Evolutionary conservation across 352 stramenopile genomes (phyloP), one percentile per base, ranked within the genome.

Genomic region (Globisporangium camurandrum): DNA sequence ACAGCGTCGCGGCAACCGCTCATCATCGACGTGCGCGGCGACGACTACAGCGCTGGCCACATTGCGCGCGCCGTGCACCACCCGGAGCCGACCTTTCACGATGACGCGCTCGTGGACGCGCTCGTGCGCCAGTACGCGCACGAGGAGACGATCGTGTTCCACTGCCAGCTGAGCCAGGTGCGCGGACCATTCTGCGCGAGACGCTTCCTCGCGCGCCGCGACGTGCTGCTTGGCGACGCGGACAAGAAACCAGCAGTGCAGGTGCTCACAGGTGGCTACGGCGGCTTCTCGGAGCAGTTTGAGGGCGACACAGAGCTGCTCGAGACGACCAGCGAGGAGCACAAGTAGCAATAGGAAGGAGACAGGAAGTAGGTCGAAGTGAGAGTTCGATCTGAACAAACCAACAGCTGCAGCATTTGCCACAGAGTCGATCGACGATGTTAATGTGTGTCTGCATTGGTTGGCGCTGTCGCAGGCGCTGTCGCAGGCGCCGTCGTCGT

Each of bases 101-200:
- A 93, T 52, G 74, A 93, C 58, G 67, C 74, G 37, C 56, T 78
- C 9, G 77, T 93, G 31, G 79, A 93, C 48, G 71, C 69, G 31
- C 61, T 93, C 24, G 74, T 93, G 36, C 40, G 66, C 20, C 68
- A 71, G 33, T 87, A 78, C 61, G 73, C 82, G 51, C 50, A 73
- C 46, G 61, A 79, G 39, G 60, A 77, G 27, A 55, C 66, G 46
- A 67, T 93, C 59, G 71, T 93, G 20, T 91, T 93, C 55, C 82
- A 93, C 64, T 93, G 82, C 66, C 88, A 88, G 75, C 68, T 88
- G 72, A 93, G 78, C 33, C 81, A 93, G 56, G 67, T 93, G 41
- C 81, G 81, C 30, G 81, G 77, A 3, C 81, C 81, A 20, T 75
- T 71, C n/a, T 93, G 81, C 51, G 81, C 81, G 38, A 75, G 79